Evolutionary conservation across 1,284 basidiomycete genomes (phyloP), one percentile per base, ranked within the genome.

Genomic region (Pisolithus thermaeus): DNA sequence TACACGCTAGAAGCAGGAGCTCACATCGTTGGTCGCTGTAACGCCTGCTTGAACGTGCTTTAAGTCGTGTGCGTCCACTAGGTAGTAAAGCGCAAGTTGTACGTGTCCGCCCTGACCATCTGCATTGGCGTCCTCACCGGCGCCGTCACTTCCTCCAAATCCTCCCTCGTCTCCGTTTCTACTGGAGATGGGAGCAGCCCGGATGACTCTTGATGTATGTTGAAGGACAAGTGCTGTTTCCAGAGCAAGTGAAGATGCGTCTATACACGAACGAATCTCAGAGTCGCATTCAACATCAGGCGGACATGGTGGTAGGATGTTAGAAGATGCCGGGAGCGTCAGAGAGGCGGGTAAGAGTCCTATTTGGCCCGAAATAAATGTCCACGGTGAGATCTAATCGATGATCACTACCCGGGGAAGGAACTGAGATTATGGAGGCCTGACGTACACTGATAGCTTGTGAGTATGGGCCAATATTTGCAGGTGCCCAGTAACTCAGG

Each of bases 381-480:
- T 73, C 3, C 82, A 81, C 49, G 87, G 79, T 52, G 81, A 82
- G 39, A 78, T 81, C 89, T 94, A 61, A 47, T 39, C 36, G n/a
- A 35, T 25, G 20, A 28, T 20, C 16, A 22, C 22, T 28, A 23
- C 27, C 32, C 50, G 12, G 16, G 36, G n/a, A 51, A 42, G 25
- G 47, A 16, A 53, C 53, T 27, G 51, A 54, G 7, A 50, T 52
- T 45, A 20, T 9, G 38, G 52, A 32, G 28, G 30, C 7, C 58
- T 52, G 30, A 73, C 84, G 61, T 55, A 92, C 91, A 49, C 78
- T 76, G 49, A 98, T 81, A 7, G 92, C 88, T 70, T 99, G 97
- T 0, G 93, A 96, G 68, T 99, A 99, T 2, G 97, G 97, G 0
- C 97, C 97, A 51, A 99, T 99, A 66, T 98, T 99, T 2, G 97